These are phyloP conservation scores for Stagonosporopsis vannaccii DNA, from an alignment of 2,329 filamentous ascomycete genomes.

Conservation along the genomic window DNA sequence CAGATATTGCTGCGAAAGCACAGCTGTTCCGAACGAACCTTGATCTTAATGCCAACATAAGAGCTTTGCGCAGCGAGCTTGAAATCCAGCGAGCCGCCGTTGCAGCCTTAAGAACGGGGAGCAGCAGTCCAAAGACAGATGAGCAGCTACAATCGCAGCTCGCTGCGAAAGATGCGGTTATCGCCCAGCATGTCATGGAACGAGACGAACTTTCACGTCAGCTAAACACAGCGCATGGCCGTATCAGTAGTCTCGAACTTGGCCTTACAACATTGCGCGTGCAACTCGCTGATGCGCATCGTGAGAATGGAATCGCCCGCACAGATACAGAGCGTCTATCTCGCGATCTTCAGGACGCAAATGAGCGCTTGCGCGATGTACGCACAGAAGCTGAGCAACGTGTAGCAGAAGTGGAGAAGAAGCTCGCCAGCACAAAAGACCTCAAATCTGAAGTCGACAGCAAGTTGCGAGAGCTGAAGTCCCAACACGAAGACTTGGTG, in stretches of 20 bases:
- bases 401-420: constrained; percentile 39
- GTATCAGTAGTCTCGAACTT: constrained; percentile 40
- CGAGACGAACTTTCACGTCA: constrained; percentile 36
- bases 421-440: constrained; percentile 40
- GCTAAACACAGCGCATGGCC: constrained; percentile 36
- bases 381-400: constrained; percentile 38
- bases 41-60: constrained; percentile 32
- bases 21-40: constrained; percentile 36
- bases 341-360: constrained; percentile 34
- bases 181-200: constrained; percentile 32
- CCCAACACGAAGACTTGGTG: constrained; percentile 35
- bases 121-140: neutral
- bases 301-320: constrained; percentile 31
- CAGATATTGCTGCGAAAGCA: constrained; percentile 35
- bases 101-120: constrained; percentile 12
- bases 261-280: constrained; percentile 39
- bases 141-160: constrained; percentile 33
- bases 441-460: constrained; percentile 34
- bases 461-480: constrained; percentile 35
- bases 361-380: constrained; percentile 35
- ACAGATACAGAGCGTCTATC: constrained; percentile 38
- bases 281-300: constrained; percentile 44
- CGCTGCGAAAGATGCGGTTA: constrained; percentile 34
- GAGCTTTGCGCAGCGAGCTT: constrained; percentile 29
- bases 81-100: constrained; percentile 14